Base-by-base conservation (phyloP, 83 land plant genomes). In the Picea engelmannii region DNA sequence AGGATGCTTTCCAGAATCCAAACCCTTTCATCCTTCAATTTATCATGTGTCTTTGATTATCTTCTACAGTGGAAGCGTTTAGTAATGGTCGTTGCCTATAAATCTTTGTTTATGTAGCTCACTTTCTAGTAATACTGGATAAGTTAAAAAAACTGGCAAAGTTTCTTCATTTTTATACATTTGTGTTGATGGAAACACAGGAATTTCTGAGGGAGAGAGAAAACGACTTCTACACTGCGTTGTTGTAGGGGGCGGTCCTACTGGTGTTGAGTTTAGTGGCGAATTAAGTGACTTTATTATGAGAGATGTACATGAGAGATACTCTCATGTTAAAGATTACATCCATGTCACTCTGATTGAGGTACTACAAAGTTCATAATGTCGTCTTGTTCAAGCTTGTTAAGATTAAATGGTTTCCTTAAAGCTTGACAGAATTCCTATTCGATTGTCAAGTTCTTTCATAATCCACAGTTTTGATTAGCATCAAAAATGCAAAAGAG, bases 341-440 rank as follows among this genome's bases (percentile, higher is more conserved):
- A 78, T 93, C 49, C 84, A 86, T 59, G 93, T 93, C 62, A 93
- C 93, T 21, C 88, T 93, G 25, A 93, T 92, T 20, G 95, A 92
- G 89, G 92, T 90, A 83, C 52, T 55, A 18, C 8, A 21, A 59
- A 63, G 61, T 83, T 15, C 23, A 59, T 70, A 61, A 79, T 35
- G 23, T 31, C 18, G 55, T 31, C 61, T 20, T 49, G 10, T 66
- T 49, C 64, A 66, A 81, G 42, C 73, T 64, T 80, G 12, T 63
- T 47, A 23, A 23, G 13, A 35, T 7, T 7, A 66, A 17, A 66
- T 66, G 21, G 68, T n/a, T n/a, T 71, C 20, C 4, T 10, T 40
- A 44, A 71, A 71, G 49, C 8, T 42, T 71, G 76, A 42, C 42
- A 71, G 76, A 44, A 71, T 71, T 71, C 76, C 38, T 42, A 40